Evolutionary conservation across 441 rosid species (phyloP), one percentile per base, ranked within the genome.

Genomic region (Pelargonium myrrhifolium): DNA sequence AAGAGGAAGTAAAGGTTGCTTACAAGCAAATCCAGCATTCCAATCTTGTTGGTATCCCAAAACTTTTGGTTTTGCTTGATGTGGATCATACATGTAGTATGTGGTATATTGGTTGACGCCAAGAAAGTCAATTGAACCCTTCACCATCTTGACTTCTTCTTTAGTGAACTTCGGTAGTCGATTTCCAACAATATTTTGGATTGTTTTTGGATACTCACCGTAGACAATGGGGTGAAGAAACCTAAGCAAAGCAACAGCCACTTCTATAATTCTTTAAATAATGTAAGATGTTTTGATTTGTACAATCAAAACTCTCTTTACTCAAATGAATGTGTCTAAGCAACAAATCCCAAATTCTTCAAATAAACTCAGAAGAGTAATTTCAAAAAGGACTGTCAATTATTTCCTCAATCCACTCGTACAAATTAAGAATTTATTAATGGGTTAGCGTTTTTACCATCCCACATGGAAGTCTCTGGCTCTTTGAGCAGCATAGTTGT

Each of bases 381-480:
- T 24, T 24, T 24, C n/a, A n/a, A n/a, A n/a, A n/a, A n/a, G n/a
- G n/a, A n/a, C n/a, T n/a, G n/a, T n/a, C n/a, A n/a, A n/a, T 24
- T 24, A 24, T 24, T 24, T 24, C 26, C 26, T 24, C 26, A 24
- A 24, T 24, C 26, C 26, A 24, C 26, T 24, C 26, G 26, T 24
- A 24, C 2, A 24, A 24, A 24, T 24, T 24, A 24, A 24, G 26
- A 24, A 24, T 24, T 47, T 12, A 47, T 2, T 3, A 47, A 3
- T 14, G 3, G 51, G 12, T 47, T 47, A 47, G 55, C 65, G 20
- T 3, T 49, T 71, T 68, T 81, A 93, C 99, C 99, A 93, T 80
- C 97, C 99, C 11, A 93, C 71, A 65, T 93, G 97, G 64, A 93
- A 93, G 87, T 93, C 99, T 74, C 88, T 82, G 65, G 99, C 99